Evolutionary conservation across 306 rosid genomes (phyloP).

Genomic region (Rosa persica): DNA sequence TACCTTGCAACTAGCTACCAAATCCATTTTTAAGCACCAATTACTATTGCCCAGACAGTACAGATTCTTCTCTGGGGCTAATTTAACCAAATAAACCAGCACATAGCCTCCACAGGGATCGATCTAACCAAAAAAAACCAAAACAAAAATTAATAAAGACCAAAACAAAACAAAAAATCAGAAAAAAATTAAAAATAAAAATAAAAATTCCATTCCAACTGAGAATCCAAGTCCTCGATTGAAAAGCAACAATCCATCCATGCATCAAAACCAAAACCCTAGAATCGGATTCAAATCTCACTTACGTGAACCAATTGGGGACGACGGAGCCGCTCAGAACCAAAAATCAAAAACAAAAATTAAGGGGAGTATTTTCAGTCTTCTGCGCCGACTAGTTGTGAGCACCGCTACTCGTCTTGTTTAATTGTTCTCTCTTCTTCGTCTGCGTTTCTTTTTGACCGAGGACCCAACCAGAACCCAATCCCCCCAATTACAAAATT

Average conservation of each 20-base stretch:
- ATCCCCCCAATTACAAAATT: conserved; percentile 41
- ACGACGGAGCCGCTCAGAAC: conserved; percentile 10
- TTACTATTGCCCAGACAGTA: conserved; percentile 27
- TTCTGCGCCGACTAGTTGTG: conserved; percentile 29
- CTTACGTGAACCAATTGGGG: neutral
- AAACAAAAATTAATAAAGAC: conserved; percentile 16
- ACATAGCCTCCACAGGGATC: conserved; percentile 37
- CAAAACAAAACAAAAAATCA: conserved; percentile 10
- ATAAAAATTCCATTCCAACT: neutral
- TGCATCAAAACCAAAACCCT: neutral
- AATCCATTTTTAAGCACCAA: conserved; percentile 58
- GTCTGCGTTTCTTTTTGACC: conserved; percentile 53
- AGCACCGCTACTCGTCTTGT: neutral
- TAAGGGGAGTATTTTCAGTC: neutral
- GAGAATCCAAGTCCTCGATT: conserved; percentile 9
- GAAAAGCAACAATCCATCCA: neutral
- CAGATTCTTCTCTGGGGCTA: conserved; percentile 40
- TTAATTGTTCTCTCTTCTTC: no score
- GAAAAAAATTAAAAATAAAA: neutral
- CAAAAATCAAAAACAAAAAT: neutral
- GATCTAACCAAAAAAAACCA: conserved; percentile 39
- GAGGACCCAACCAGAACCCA: conserved; percentile 45
- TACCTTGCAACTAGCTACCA: conserved; percentile 80
- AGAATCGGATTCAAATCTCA: conserved; percentile 4
- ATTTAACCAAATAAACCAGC: conserved; percentile 27